A percentile compares a stretch with the other conserved stretches of the same genome.
Evolutionary conservation across 441 rosid genomes (phyloP).

Genomic region (Adansonia madagascariensis): DNA sequence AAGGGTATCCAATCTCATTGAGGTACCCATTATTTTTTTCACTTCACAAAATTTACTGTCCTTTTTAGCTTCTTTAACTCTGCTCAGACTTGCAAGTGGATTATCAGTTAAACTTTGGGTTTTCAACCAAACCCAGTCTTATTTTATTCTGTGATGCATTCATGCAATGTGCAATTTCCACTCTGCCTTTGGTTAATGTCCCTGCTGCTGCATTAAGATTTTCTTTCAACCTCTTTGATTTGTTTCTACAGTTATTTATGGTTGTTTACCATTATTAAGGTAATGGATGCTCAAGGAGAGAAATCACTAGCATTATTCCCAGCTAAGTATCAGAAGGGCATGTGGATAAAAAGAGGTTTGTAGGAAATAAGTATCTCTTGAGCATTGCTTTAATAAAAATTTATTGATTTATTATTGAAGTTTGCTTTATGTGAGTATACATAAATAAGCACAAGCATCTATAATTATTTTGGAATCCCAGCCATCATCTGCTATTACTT

Average conservation of each 20-base stretch:
- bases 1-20: constrained; percentile 86
- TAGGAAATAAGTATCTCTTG: constrained; percentile 5
- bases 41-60: constrained; percentile 39
- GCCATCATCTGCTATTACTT: not conserved
- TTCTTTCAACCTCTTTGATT: not conserved
- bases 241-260: not conserved
- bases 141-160: not conserved
- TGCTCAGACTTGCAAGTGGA: not conserved
- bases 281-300: constrained; percentile 75
- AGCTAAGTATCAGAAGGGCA: constrained; percentile 86
- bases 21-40: constrained; percentile 48
- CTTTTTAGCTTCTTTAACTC: not conserved
- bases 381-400: not conserved
- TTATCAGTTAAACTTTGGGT: not conserved
- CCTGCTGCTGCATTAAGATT: not conserved
- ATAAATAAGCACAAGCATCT: not conserved
- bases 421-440: not conserved
- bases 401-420: not conserved
- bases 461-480: not conserved
- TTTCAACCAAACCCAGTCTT: not conserved
- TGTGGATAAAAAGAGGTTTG: constrained; percentile 84
- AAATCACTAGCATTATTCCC: constrained; percentile 82
- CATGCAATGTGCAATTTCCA: not conserved
- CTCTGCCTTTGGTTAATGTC: not conserved
- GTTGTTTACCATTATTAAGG: constrained; percentile 40